Conservation (phyloP, 2,329 filamentous ascomycete species). For the Aspergillus sp. region DNA sequence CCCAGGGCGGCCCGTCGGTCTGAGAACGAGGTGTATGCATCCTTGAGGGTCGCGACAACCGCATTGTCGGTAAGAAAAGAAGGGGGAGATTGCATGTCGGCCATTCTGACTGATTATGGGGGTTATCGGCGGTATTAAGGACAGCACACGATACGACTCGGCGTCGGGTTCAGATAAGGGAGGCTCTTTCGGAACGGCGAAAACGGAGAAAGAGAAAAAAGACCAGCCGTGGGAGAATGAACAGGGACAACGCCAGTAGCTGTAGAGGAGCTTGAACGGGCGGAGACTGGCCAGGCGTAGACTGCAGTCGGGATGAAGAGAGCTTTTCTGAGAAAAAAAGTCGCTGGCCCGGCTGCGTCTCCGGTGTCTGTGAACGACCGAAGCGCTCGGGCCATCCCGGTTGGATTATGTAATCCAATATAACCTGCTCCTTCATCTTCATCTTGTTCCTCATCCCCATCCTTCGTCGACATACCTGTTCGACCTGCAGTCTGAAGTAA, state of each 20-base stretch:
- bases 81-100: slow-evolving; percentile 40
- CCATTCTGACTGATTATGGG: slow-evolving; percentile 25
- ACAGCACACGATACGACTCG: slow-evolving; percentile 2
- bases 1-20: slow-evolving; percentile 81
- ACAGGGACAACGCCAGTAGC: slow-evolving; percentile 13
- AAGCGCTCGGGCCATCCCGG: no score
- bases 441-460: no score
- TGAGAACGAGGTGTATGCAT: slow-evolving; percentile 72
- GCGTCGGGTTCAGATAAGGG: slow-evolving; percentile 16
- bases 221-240: slow-evolving; percentile 20
- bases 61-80: slow-evolving; percentile 67
- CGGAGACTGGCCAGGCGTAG: slow-evolving; percentile 15
- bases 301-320: slow-evolving; percentile 12
- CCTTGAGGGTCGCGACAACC: slow-evolving; percentile 57
- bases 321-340: slow-evolving; percentile 26
- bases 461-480: no score
- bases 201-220: slow-evolving; percentile 16
- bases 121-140: slow-evolving; percentile 8
- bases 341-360: slow-evolving; percentile 18
- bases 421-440: no score
- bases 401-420: no score
- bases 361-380: slow-evolving; percentile 18
- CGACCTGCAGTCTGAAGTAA: no score
- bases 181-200: slow-evolving; percentile 15
- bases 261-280: slow-evolving; percentile 6